Evolutionary conservation across 371 early-diverging fungal species (phyloP), one percentile per base, ranked within the genome.

Genomic region (Blakeslea trispora): DNA sequence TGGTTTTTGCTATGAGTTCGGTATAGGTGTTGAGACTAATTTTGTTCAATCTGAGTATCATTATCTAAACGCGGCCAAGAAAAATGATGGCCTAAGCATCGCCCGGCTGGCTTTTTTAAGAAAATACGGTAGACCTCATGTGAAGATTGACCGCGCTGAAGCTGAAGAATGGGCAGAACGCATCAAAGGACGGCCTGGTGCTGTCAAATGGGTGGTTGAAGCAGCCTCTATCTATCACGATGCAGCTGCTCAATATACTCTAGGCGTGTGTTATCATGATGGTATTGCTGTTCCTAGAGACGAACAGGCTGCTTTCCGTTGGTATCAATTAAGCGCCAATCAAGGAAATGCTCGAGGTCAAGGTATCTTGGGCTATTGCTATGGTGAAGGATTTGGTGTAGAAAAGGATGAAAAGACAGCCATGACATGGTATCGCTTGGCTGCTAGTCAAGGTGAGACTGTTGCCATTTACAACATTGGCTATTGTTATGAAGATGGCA

Each of bases 381-480:
- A 89, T 55, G 90, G 88, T 32, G 87, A 91, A 68, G 94, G 93
- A 7, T 79, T 89, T 57, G 92, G 93, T 5, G 84, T 91, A 0
- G 77, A 78, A 24, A 82, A 81, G 48, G 81, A 92, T 64, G 80
- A 85, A 18, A 63, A 64, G 9, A 67, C 75, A 55, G 91, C 92
- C 8, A 78, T 91, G 54, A 75, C 74, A 50, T 91, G 88, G 86
- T 92, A 88, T 61, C 67, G 70, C 14, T 69, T 75, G 1, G 80
- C 88, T 5, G 89, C 92, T 0, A 71, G 63, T 15, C 83, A 82
- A 52, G 82, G 81, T 21, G 81, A 85, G 46, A 81, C 84, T 0
- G 90, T 90, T 1, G 86, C 89, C 15, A 86, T 90, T 68, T 90
- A 89, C 74, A 91, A 92, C 47, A 77, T 92, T 43, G 93, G 89